phyloP scores from a whole-genome alignment of 148 eudicot species.

The Nepenthes gracilis region DNA sequence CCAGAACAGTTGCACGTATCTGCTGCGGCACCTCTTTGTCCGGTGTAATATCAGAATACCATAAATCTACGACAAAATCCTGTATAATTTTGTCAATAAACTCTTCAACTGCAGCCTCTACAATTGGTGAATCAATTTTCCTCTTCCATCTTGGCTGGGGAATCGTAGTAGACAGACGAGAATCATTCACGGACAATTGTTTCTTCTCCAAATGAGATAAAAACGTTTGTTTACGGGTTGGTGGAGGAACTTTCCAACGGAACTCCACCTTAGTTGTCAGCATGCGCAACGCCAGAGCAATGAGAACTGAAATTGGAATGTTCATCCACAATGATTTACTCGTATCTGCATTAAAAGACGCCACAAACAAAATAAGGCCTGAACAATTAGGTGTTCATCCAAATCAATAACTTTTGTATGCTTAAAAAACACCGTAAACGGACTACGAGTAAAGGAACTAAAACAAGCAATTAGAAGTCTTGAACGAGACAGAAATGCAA shows the following conservation, averaged over 20 bases:
- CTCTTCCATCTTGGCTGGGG: constrained; percentile 76
- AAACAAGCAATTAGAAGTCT: too few relatives aligned
- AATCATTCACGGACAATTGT: constrained; percentile 67
- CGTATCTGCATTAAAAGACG: constrained; percentile 50
- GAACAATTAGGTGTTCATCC: too few relatives aligned
- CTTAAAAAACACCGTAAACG: too few relatives aligned
- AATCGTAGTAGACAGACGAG: constrained; percentile 50
- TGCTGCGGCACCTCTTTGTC: constrained; percentile 92
- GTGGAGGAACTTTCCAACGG: constrained; percentile 43
- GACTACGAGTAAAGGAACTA: too few relatives aligned
- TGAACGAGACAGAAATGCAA: too few relatives aligned
- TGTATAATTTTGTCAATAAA: constrained; percentile 64
- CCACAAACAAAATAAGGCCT: not conserved
- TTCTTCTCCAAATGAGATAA: constrained; percentile 62
- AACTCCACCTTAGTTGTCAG: constrained; percentile 67
- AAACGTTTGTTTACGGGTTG: constrained; percentile 26
- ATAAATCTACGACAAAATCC: constrained; percentile 83
- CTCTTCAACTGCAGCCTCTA: constrained; percentile 82
- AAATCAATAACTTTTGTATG: too few relatives aligned
- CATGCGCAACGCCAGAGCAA: constrained; percentile 49
- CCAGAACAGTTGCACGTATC: constrained; percentile 63
- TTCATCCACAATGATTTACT: constrained; percentile 99
- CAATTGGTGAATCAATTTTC: constrained; percentile 73
- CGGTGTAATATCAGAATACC: constrained; percentile 90
- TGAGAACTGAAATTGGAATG: constrained; percentile 61